phyloP scores from a whole-genome alignment of 306 rosid genomes.

The Crotalaria pallida region DNA sequence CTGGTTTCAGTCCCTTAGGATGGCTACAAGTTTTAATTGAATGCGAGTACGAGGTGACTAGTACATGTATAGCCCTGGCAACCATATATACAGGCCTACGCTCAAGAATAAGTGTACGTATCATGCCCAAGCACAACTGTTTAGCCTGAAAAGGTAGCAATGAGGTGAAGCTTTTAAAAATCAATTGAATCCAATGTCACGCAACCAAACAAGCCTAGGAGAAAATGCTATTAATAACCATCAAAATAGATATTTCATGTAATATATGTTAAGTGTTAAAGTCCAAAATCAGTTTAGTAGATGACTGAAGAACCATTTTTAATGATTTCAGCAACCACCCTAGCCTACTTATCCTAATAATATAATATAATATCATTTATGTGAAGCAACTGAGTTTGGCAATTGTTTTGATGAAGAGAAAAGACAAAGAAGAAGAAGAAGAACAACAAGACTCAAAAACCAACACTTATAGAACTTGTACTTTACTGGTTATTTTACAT shows the following conservation, averaged over 20 bases:
- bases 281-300: too few species aligned
- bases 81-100: constrained; percentile 70
- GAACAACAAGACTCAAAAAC: too few species aligned
- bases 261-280: not conserved
- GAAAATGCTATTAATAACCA: not conserved
- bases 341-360: too few species aligned
- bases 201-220: constrained; percentile 2
- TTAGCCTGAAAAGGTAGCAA: constrained; percentile 68
- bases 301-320: too few species aligned
- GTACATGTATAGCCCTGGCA: constrained; percentile 75
- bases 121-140: constrained; percentile 73
- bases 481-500: too few species aligned
- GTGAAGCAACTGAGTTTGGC: too few species aligned
- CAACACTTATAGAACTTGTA: too few species aligned
- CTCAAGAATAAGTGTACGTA: constrained; percentile 70
- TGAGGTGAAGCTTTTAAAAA: not conserved
- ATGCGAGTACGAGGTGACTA: constrained; percentile 65
- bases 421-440: too few species aligned
- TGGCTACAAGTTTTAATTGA: constrained; percentile 55
- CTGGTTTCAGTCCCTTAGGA: constrained; percentile 57
- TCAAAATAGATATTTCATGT: constrained; percentile 4
- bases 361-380: too few species aligned
- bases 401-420: too few species aligned
- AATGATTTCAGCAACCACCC: too few species aligned
- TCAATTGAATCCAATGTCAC: constrained; percentile 8